Evolutionary conservation across 352 stramenopile species (phyloP).

Genomic region (Saprolegnia diclina): DNA sequence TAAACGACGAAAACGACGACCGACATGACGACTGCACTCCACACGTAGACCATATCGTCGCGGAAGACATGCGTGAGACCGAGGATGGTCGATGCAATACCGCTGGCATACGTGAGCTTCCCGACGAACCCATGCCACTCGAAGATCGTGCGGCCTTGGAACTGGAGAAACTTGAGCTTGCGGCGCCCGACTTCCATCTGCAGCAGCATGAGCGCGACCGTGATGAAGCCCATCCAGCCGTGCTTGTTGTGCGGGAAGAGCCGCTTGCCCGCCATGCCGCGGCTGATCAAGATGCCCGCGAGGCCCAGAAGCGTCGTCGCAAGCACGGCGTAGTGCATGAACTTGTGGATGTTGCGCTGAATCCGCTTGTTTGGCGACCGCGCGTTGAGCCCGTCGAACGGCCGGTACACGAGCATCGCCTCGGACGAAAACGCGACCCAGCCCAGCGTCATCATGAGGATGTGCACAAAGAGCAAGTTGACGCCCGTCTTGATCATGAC

Average conservation of each 20-base stretch:
- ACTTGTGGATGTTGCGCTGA: conserved; percentile 25
- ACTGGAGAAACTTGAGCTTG: conserved; percentile 20
- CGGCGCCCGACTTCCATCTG: conserved; percentile 15
- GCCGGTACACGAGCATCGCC: conserved; percentile 20
- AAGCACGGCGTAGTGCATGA: conserved; percentile 12
- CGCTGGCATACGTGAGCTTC: conserved; percentile 14
- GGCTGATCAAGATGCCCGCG: conserved; percentile 18
- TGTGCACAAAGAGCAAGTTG: conserved; percentile 18
- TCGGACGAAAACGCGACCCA: conserved; percentile 26
- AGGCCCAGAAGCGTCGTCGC: conserved; percentile 15
- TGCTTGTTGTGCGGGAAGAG: conserved; percentile 21
- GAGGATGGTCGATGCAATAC: conserved; percentile 12
- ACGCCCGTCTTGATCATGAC: conserved; percentile 8
- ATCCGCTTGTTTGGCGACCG: conserved; percentile 24
- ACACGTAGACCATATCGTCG: conserved; percentile 9
- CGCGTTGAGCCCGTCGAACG: conserved; percentile 17
- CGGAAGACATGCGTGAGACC: conserved; percentile 18
- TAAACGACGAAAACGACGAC: conserved; percentile 22
- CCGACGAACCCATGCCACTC: conserved; percentile 15
- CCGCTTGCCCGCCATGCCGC: conserved; percentile 14
- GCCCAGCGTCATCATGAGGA: conserved; percentile 13
- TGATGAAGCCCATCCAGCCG: conserved; percentile 13
- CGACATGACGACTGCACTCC: conserved; percentile 11
- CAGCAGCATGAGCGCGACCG: conserved; percentile 17
- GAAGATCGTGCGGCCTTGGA: conserved; percentile 19